phyloP scores from a whole-genome alignment of 2,329 filamentous ascomycete species.

The Acrocalymma vagum region DNA sequence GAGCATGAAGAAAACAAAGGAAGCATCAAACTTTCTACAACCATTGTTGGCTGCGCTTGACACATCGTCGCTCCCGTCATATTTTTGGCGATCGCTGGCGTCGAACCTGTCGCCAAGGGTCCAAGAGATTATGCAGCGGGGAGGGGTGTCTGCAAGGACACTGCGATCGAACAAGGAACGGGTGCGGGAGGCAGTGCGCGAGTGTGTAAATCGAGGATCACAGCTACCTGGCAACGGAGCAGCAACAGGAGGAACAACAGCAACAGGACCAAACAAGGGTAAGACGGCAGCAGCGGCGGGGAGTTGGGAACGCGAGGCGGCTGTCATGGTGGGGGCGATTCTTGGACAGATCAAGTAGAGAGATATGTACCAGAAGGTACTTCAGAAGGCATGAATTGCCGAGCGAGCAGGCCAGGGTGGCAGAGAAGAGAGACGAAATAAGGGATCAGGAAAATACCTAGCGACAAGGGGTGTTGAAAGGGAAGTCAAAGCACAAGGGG shows the following conservation, averaged over 20 bases:
- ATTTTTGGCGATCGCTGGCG: conserved; percentile 93
- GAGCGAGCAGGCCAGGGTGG: conserved; percentile 7
- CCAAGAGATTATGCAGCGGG: conserved; percentile 82
- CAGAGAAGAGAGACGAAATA: not conserved
- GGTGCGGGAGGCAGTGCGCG: conserved; percentile 79
- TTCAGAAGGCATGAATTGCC: conserved; percentile 19
- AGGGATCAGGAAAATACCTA: too few species aligned
- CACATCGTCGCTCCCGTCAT: conserved; percentile 84
- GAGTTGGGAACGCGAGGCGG: conserved; percentile 88
- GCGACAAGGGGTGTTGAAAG: too few species aligned
- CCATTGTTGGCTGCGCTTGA: conserved; percentile 81
- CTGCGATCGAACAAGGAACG: conserved; percentile 77
- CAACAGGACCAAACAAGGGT: conserved; percentile 55
- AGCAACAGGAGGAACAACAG: conserved; percentile 53
- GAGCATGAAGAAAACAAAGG: not conserved
- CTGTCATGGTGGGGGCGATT: conserved; percentile 91
- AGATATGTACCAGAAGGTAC: too few species aligned
- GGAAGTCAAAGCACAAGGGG: too few species aligned
- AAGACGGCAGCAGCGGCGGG: conserved; percentile 55
- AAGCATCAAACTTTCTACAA: conserved; percentile 67
- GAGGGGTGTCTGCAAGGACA: conserved; percentile 84
- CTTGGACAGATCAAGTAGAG: conserved; percentile 60
- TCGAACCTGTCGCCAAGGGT: conserved; percentile 78
- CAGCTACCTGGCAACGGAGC: conserved; percentile 68
- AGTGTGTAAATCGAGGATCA: conserved; percentile 83